Evolutionary conservation across 2,329 filamentous ascomycete species (phyloP), one percentile per base, ranked within the genome.

Genomic region (Lomentospora prolificans): DNA sequence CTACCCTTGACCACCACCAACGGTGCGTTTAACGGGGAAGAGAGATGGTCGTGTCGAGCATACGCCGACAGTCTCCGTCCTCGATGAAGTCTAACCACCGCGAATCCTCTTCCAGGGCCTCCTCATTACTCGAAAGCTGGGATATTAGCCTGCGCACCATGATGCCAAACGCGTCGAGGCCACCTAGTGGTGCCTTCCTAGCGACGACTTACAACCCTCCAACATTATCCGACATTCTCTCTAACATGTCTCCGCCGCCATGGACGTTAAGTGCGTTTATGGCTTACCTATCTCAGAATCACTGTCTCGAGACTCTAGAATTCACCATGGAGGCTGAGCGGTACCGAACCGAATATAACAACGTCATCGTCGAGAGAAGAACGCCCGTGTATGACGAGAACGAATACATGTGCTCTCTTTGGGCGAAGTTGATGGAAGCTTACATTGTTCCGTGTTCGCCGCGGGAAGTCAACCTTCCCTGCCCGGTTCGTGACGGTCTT

Each of bases 251-350:
- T 33, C 84, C 89, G 7, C 85, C 90, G 41, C 94, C 94, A 62
- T 97, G 90, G 80, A 96, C 91, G 0, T 77, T 96, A 7, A 85
- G 84, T 58, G 92, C 92, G 30, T 97, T 97, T 70, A 97, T 94
- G 83, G 91, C 91, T 56, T 97, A 95, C 65, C 79, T 97, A 3
- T 96, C 92, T 1, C 91, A 95, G 66, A 97, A 97, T 65, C 92
- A 97, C 71, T 99, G 94, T 67, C 76, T 97, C 61, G 94, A 99
- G 70, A 96, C 91, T 1, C 77, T 99, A 39, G 94, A 97, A 67
- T 99, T 99, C 69, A 96, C 91, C 41, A 86, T 96, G 78, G 94
- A 96, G 68, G 88, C 92, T 22, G 87, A 90, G 57, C 82, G 90
- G 58, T 99, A 97, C 67, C 80, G 83, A 54, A 72, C 81, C 57